Percentiles rank a stretch among this genome's conserved stretches.
Evolutionary conservation across 2,329 filamentous ascomycete genomes (phyloP).

Genomic region (Epicoccum sorghinum): DNA sequence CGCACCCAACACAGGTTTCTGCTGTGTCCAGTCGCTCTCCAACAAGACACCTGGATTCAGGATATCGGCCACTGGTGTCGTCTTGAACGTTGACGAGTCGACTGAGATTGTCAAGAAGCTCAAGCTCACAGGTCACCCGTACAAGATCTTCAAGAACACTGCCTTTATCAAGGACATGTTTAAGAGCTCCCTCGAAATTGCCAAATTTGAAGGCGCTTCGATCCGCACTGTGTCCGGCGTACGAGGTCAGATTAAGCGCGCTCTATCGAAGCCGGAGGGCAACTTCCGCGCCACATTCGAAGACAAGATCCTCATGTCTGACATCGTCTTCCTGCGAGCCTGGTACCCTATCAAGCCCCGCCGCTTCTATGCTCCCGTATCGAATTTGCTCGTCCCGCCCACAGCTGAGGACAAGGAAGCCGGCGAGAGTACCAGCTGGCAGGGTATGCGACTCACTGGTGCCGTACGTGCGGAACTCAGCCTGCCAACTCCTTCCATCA

Average conservation of each 20-base stretch:
- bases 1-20: constrained; percentile 94
- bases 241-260: constrained; percentile 95
- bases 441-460: constrained; percentile 91
- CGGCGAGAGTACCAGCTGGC: constrained; percentile 65
- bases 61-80: constrained; percentile 91
- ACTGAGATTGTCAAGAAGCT: constrained; percentile 99
- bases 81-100: constrained; percentile 91
- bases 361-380: constrained; percentile 95
- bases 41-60: constrained; percentile 87
- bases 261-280: constrained; percentile 89
- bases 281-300: constrained; percentile 97
- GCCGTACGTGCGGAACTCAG: constrained; percentile 80
- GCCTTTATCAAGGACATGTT: constrained; percentile 99
- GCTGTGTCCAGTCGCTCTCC: constrained; percentile 87
- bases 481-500: constrained; percentile 76
- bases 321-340: constrained; percentile 93
- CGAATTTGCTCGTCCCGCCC: constrained; percentile 76
- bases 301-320: constrained; percentile 95
- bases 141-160: constrained; percentile 99
- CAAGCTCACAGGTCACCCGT: constrained; percentile 89
- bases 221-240: constrained; percentile 97
- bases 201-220: constrained; percentile 95
- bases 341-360: constrained; percentile 97
- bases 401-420: constrained; percentile 32
- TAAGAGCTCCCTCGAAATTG: constrained; percentile 87